A percentile compares a stretch with the other conserved stretches of the same genome.
These are phyloP conservation scores for Calonectria pteridis DNA, from an alignment of 2,329 filamentous ascomycete species.

Conservation along the genomic window DNA sequence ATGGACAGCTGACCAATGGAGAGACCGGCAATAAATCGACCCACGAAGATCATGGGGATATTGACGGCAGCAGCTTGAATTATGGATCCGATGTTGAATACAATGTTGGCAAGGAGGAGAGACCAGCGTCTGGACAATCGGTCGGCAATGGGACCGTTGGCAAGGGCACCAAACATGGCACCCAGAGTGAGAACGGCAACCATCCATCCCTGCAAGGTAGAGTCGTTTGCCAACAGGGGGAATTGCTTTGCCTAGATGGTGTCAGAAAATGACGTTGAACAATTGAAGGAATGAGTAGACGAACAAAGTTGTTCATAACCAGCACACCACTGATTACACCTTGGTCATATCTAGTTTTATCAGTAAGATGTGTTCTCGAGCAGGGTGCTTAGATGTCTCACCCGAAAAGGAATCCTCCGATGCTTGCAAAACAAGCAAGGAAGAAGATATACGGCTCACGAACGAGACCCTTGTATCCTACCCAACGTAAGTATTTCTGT, in stretches of 20 bases:
- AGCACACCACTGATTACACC: constrained; percentile 21
- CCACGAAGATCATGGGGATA: constrained; percentile 22
- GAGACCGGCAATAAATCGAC: constrained; percentile 20
- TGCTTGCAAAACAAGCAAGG: constrained; percentile 18
- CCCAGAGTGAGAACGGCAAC: constrained; percentile 58
- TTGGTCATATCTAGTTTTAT: constrained; percentile 10
- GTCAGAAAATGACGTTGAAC: background rate
- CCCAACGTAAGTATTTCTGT: background rate
- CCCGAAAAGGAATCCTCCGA: constrained; percentile 21
- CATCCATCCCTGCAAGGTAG: constrained; percentile 45
- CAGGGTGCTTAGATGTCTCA: background rate
- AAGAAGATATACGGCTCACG: constrained; percentile 24
- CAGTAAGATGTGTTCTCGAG: background rate
- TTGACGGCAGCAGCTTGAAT: constrained; percentile 24
- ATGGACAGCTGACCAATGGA: constrained; percentile 22
- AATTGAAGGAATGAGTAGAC: background rate
- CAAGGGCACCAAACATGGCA: constrained; percentile 59
- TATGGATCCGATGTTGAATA: constrained; percentile 35
- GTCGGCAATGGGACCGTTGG: constrained; percentile 49
- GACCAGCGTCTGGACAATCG: constrained; percentile 41
- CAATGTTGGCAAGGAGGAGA: constrained; percentile 43
- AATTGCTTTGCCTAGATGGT: constrained; percentile 15
- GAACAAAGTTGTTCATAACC: constrained; percentile 21
- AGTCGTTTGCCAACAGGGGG: constrained; percentile 14
- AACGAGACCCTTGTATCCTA: constrained; percentile 20